Evolutionary conservation across 176 grass and related monocot genomes (phyloP).

Genomic region (Zoysia japonica): DNA sequence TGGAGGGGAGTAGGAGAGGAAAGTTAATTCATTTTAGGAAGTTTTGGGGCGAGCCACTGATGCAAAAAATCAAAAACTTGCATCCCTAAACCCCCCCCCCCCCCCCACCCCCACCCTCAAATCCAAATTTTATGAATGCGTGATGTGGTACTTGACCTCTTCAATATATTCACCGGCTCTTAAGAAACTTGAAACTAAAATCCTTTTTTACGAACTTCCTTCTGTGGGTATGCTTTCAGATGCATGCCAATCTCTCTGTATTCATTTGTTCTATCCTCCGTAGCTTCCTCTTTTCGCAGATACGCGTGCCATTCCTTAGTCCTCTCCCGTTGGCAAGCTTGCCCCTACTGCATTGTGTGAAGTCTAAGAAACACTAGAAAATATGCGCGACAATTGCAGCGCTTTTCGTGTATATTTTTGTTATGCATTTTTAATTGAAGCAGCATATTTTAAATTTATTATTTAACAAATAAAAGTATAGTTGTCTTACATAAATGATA

Average conservation of each 20-base stretch:
- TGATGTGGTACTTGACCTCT: slow-evolving; percentile 36
- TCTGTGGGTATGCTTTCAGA: slow-evolving; percentile 85
- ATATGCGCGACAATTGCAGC: no score
- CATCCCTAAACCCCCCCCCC: no score
- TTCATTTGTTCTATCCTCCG: slow-evolving; percentile 70
- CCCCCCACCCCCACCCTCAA: no score
- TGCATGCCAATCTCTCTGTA: slow-evolving; percentile 90
- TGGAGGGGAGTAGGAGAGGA: no score
- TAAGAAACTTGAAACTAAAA: slow-evolving; percentile 94
- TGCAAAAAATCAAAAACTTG: no score
- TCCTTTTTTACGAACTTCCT: slow-evolving; percentile 82
- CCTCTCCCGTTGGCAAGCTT: slow-evolving; percentile 67
- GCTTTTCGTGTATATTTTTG: no score
- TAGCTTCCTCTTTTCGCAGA: slow-evolving; percentile 72
- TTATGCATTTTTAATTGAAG: no score
- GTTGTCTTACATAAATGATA: no score
- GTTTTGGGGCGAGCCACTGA: no score
- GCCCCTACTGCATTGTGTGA: slow-evolving; percentile 69
- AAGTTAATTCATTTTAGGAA: no score
- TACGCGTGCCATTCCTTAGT: slow-evolving; percentile 89
- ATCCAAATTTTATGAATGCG: neutral
- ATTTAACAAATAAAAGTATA: no score
- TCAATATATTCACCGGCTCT: slow-evolving; percentile 79
- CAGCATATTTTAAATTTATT: no score
- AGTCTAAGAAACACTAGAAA: neutral